phyloP scores from a whole-genome alignment of 257 asterid species.

The Petrea volubilis region DNA sequence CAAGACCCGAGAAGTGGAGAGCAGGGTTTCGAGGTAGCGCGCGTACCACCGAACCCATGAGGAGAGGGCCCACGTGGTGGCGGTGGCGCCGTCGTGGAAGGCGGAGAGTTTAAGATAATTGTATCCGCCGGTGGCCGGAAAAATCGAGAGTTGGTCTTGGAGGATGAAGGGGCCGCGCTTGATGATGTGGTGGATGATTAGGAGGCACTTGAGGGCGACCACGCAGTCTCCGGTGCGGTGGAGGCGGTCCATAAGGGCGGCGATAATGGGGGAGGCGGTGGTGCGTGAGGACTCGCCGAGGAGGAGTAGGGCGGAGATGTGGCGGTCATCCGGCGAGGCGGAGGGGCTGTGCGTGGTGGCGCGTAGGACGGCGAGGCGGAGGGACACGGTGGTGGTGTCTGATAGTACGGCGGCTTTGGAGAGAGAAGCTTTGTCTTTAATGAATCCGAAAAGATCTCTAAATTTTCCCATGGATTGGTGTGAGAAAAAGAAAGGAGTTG shows the following conservation, averaged over 20 bases:
- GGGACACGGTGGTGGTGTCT: slow-evolving; percentile 35
- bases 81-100: background rate
- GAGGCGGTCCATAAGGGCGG: slow-evolving; percentile 79
- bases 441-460: slow-evolving; percentile 27
- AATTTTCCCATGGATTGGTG: slow-evolving; percentile 27
- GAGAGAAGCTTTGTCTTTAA: slow-evolving; percentile 35
- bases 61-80: background rate
- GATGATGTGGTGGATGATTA: slow-evolving; percentile 61
- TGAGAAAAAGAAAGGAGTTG: background rate
- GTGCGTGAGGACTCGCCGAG: too few species aligned
- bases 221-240: slow-evolving; percentile 64
- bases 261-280: too few species aligned
- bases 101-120: slow-evolving; percentile 70
- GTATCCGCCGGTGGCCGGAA: slow-evolving; percentile 70
- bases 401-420: slow-evolving; percentile 52
- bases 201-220: slow-evolving; percentile 77
- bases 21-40: slow-evolving; percentile 15
- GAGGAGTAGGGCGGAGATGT: too few species aligned
- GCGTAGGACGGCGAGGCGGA: slow-evolving; percentile 73
- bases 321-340: slow-evolving; percentile 47
- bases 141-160: slow-evolving; percentile 77
- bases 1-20: slow-evolving; percentile 43
- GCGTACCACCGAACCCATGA: background rate
- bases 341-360: slow-evolving; percentile 70
- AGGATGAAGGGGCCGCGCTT: slow-evolving; percentile 85